Evolutionary conservation across 331 rosid species (phyloP).

Genomic region (Telfairia occidentalis): DNA sequence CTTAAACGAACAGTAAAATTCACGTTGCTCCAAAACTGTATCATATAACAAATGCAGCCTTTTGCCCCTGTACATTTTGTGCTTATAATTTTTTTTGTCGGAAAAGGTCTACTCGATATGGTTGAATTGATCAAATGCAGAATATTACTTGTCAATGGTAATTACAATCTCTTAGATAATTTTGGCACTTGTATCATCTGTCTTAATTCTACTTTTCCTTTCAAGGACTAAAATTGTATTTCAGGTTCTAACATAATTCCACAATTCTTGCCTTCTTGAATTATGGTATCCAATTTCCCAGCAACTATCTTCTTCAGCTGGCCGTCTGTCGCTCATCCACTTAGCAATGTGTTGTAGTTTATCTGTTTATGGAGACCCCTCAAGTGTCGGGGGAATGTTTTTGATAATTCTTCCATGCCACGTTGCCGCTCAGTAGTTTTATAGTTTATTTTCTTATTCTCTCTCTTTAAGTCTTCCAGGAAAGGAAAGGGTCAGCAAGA

Average conservation of each 20-base stretch:
- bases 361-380: conserved; percentile 8
- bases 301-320: not conserved
- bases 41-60: not conserved
- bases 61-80: not conserved
- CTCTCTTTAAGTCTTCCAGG: not conserved
- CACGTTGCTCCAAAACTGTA: not conserved
- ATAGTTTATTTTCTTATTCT: not conserved
- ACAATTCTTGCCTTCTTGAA: not conserved
- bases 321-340: conserved; percentile 5
- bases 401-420: too few species aligned
- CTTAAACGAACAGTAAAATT: not conserved
- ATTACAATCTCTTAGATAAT: not conserved
- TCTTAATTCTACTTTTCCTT: not conserved
- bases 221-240: not conserved
- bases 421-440: not conserved
- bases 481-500: not conserved
- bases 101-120: not conserved
- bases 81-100: not conserved
- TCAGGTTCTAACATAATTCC: not conserved
- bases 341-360: conserved; percentile 33
- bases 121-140: not conserved
- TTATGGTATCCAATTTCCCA: not conserved
- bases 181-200: not conserved
- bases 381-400: not conserved
- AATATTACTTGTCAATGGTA: not conserved